Percentiles rank a stretch among this genome's conserved stretches.
Evolutionary conservation across 495 filamentous ascomycete genomes (phyloP).

Genomic region (Talaromyces nanjingensis): DNA sequence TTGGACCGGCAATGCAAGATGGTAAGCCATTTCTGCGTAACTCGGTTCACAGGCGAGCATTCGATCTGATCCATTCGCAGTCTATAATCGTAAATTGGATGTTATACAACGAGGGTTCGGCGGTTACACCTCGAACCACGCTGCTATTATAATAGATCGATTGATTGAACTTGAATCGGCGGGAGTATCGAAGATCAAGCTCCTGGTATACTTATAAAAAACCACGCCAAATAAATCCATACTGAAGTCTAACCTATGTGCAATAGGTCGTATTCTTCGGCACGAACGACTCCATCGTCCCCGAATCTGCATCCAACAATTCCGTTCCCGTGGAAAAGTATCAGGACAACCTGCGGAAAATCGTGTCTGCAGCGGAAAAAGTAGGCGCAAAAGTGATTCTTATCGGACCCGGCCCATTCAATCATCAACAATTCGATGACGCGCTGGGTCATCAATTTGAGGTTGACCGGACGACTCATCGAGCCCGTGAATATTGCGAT

Average conservation of each 20-base stretch:
- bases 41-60: not conserved
- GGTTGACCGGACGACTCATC: not conserved
- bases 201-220: conserved; percentile 48
- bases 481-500: not conserved
- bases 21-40: conserved; percentile 36
- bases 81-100: conserved; percentile 57
- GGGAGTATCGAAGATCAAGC: conserved; percentile 47
- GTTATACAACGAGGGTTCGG: conserved; percentile 63
- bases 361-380: conserved; percentile 33
- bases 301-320: conserved; percentile 44
- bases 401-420: not conserved
- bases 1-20: conserved; percentile 65
- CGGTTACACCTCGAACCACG: conserved; percentile 60
- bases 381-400: not conserved
- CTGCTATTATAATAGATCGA: conserved; percentile 46
- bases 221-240: not conserved
- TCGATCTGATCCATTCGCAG: conserved; percentile 21
- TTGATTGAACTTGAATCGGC: conserved; percentile 46
- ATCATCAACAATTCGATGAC: conserved; percentile 1
- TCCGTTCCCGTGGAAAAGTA: conserved; percentile 67
- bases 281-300: conserved; percentile 72
- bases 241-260: not conserved
- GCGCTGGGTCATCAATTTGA: not conserved
- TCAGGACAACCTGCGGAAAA: conserved; percentile 58
- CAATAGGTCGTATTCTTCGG: conserved; percentile 70